Evolutionary conservation across 176 grass and related monocot genomes (phyloP).

Genomic region (Bromus sterilis): DNA sequence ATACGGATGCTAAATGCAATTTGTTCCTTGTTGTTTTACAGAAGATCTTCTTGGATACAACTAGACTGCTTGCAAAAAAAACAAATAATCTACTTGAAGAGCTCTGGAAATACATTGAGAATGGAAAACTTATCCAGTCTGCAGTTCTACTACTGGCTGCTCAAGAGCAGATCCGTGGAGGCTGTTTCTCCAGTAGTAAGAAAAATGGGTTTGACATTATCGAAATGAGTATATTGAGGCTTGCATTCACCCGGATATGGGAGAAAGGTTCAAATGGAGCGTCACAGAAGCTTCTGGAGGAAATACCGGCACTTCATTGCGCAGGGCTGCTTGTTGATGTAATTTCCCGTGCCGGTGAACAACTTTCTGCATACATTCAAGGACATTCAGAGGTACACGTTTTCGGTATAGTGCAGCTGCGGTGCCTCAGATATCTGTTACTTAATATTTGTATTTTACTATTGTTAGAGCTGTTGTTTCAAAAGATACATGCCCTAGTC

Average conservation of each 20-base stretch:
- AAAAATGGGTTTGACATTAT: neutral
- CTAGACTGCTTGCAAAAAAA: neutral
- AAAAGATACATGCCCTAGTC: neutral
- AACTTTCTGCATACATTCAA: slow-evolving; percentile 9
- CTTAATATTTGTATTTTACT: neutral
- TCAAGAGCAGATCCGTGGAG: neutral
- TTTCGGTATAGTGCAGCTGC: neutral
- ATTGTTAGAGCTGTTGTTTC: neutral
- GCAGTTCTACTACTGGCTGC: neutral
- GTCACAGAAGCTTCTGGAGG: neutral
- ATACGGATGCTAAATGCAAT: neutral
- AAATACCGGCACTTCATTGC: neutral
- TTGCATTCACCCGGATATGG: neutral
- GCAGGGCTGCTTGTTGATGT: neutral
- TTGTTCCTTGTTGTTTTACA: neutral
- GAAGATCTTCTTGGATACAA: neutral
- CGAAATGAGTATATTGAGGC: neutral
- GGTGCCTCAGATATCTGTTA: neutral
- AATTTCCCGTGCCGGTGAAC: slow-evolving; percentile 2
- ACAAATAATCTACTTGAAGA: neutral
- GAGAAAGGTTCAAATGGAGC: neutral
- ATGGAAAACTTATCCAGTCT: neutral
- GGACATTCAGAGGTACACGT: neutral
- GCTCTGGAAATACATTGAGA: neutral
- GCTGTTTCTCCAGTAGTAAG: neutral